Evolutionary conservation across 208 protist genomes (phyloP), one percentile per base, ranked within the genome.

Genomic region (Leishmania major): DNA sequence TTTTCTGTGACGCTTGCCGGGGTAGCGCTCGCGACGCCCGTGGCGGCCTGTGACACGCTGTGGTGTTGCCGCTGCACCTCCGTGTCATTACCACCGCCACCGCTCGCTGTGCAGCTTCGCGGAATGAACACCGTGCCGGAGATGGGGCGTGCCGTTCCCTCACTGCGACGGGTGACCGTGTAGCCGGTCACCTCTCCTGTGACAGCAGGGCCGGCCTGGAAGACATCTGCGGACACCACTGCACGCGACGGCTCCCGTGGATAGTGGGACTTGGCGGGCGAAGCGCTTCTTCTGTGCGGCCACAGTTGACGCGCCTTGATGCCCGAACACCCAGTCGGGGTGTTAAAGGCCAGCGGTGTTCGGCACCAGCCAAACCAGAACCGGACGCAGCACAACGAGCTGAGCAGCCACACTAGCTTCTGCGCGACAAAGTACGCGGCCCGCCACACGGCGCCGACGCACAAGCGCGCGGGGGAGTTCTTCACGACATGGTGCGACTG

Each of bases 361-460:
- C 40, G 4, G n/a, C 55, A 78, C 31, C 78, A 80, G 5, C 78
- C 83, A 37, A 71, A 70, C 83, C 83, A 79, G 67, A 47, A 73
- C 22, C 78, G 67, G 15, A 83, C 49, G 43, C 78, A 83, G 17
- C 78, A 77, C 78, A 83, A 64, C 74, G 57, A 35, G 0, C 67
- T 51, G 22, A 80, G 28, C 66, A 79, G 45, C 83, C 75, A 77
- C 75, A 83, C 35, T 75, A 83, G 31, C 10, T 43, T 45, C 19
- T 80, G 83, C 10, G 40, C 55, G 0, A 62, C 28, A 10, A 31
- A 13, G n/a, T 10, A 51, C 45, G 51, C 11, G 25, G 13, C 2
- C 1, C 35, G 59, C 73, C 47, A 25, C 73, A 7, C 22, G 17
- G 35, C 57, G 2, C 37, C 57, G 57, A 43, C 57, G 22, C n/a